A percentile compares a stretch with the other conserved stretches of the same genome.
phyloP scores from a whole-genome alignment of 257 asterid genomes.

The Solanum lycopersicoides region DNA sequence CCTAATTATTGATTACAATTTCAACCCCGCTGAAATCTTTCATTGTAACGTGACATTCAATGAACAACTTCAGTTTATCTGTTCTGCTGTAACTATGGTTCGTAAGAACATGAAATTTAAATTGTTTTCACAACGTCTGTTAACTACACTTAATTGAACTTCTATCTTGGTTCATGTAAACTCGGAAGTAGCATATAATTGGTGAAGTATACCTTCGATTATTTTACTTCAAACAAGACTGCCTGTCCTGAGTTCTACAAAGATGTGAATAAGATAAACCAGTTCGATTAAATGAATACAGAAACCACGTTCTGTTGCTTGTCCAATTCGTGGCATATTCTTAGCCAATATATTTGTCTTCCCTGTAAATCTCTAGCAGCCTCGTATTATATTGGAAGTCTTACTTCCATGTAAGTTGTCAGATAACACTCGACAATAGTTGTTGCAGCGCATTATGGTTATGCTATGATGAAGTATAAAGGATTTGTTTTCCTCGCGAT shows the following conservation, averaged over 20 bases:
- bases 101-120: background rate
- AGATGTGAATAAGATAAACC: background rate
- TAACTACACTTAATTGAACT: background rate
- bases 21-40: background rate
- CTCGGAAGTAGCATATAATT: background rate
- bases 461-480: background rate
- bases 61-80: background rate
- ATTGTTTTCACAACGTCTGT: background rate
- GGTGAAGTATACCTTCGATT: background rate
- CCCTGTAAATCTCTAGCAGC: background rate
- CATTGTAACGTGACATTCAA: background rate
- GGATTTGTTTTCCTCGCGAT: background rate
- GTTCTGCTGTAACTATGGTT: background rate
- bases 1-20: background rate
- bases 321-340: background rate
- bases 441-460: background rate
- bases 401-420: background rate
- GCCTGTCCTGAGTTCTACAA: background rate
- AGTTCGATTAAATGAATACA: background rate
- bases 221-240: background rate
- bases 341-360: background rate
- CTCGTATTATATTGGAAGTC: background rate
- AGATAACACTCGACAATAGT: background rate
- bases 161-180: background rate
- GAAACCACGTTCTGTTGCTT: background rate